Conservation (phyloP, 306 rosid genomes). For the Sicyos baderoa region DNA sequence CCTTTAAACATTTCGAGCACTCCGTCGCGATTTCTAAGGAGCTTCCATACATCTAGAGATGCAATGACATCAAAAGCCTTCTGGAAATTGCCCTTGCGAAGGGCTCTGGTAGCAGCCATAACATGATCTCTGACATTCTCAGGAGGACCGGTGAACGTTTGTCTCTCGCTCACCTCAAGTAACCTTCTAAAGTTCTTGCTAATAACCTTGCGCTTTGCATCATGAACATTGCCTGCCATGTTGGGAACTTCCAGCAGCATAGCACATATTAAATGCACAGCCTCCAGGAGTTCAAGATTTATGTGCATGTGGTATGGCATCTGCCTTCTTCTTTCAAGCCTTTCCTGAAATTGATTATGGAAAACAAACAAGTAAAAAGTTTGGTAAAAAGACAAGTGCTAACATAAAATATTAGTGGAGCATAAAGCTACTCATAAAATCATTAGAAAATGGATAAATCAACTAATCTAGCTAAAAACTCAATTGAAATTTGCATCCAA, state of each 20-base stretch:
- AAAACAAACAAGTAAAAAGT: background rate
- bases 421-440: background rate
- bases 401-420: background rate
- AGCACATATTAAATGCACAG: constrained; percentile 84
- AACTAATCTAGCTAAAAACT: background rate
- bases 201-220: constrained; percentile 64
- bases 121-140: constrained; percentile 90
- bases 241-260: constrained; percentile 97
- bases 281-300: constrained; percentile 85
- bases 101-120: constrained; percentile 86
- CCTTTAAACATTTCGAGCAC: constrained; percentile 69
- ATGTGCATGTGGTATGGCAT: constrained; percentile 99
- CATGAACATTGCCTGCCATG: constrained; percentile 75
- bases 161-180: constrained; percentile 75
- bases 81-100: constrained; percentile 62
- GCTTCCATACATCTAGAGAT: constrained; percentile 85
- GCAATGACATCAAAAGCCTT: constrained; percentile 55
- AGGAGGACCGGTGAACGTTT: constrained; percentile 86
- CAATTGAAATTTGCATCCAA: too few relatives aligned
- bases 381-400: background rate
- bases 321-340: constrained; percentile 91
- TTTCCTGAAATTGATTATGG: constrained; percentile 48
- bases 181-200: constrained; percentile 70
- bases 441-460: background rate
- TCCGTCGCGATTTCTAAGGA: constrained; percentile 47